Conservation (phyloP, 2,329 filamentous ascomycete species). For the Stagonosporopsis tanaceti region DNA sequence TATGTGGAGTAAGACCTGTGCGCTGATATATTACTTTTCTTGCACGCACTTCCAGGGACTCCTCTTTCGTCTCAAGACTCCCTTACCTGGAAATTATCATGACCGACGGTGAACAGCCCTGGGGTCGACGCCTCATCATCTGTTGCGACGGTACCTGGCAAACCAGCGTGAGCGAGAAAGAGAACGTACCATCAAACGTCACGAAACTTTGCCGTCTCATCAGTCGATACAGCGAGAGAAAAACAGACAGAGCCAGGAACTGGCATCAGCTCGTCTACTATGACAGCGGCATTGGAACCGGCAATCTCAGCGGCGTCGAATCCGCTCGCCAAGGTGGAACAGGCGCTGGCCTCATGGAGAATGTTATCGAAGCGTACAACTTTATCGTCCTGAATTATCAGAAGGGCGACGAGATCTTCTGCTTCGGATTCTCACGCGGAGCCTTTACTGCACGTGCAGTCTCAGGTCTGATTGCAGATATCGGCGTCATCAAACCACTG, state of each 20-base stretch:
- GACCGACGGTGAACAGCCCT: constrained; percentile 27
- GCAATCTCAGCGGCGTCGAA: constrained; percentile 38
- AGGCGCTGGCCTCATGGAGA: constrained; percentile 56
- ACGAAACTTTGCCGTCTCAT: constrained; percentile 47
- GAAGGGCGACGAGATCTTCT: constrained; percentile 58
- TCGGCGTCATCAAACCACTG: constrained; percentile 57
- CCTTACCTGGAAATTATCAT: background rate
- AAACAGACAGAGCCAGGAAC: constrained; percentile 32
- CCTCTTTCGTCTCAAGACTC: background rate
- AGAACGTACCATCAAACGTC: constrained; percentile 48
- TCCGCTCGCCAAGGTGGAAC: constrained; percentile 49
- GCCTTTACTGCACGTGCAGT: constrained; percentile 56
- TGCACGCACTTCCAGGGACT: background rate
- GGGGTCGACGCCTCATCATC: constrained; percentile 45
- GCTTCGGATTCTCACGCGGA: constrained; percentile 57
- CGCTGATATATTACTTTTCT: background rate
- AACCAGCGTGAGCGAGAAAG: constrained; percentile 38
- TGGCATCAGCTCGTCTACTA: constrained; percentile 50
- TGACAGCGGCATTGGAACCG: constrained; percentile 47
- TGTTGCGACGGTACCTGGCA: constrained; percentile 52
- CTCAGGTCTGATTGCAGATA: constrained; percentile 53
- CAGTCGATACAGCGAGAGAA: constrained; percentile 38
- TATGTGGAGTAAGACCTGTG: background rate
- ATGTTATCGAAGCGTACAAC: constrained; percentile 59
- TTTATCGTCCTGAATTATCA: constrained; percentile 61